Evolutionary conservation across 2,329 filamentous ascomycete genomes (phyloP), one percentile per base, ranked within the genome.

Genomic region (Colletotrichum costaricense): DNA sequence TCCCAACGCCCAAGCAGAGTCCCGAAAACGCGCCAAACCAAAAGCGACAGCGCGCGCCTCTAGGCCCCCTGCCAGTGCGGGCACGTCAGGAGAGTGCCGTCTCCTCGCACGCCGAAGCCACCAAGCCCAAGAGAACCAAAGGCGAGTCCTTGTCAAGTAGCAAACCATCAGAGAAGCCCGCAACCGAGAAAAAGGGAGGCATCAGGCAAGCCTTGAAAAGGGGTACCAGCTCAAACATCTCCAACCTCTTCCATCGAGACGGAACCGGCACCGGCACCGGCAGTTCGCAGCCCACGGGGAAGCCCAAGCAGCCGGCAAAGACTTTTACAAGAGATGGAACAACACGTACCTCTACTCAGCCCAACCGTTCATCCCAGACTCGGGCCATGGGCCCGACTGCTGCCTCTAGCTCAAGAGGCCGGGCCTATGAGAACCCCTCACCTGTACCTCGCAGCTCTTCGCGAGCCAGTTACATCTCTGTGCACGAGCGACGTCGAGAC

Each of bases 151-250:
- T 57, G 63, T 58, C 75, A 67, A 71, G 72, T 38, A 78, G 71
- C 58, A 79, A 69, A 54, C n/a, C 74, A 9, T 60, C 59, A 12
- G 67, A 72, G 2, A 82, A 79, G 30, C 30, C 76, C 1, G 63
- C 76, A 0, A 63, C 71, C 11, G 87, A 89, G 59, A 89, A 87
- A 76, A 88, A 82, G 72, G 77, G 80, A 1, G 81, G 86, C 1
- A 79, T 91, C 55, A 86, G 87, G 46, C 86, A 87, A 67, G 89
- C 84, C 4, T 79, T 91, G n/a, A 88, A 83, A 68, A 88, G 87
- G 69, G 83, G 87, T 2, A 81, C 86, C 7, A 82, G 83, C 26
- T 84, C 87, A 46, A 83, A 85, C 1, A 78, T 90, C 7, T 84
- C 86, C 0, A 87, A 82, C 69, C 80, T 90, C 0, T 86, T 87